Evolutionary conservation across 208 protist genomes (phyloP), one percentile per base, ranked within the genome.

Genomic region (Crithidia sp.): DNA sequence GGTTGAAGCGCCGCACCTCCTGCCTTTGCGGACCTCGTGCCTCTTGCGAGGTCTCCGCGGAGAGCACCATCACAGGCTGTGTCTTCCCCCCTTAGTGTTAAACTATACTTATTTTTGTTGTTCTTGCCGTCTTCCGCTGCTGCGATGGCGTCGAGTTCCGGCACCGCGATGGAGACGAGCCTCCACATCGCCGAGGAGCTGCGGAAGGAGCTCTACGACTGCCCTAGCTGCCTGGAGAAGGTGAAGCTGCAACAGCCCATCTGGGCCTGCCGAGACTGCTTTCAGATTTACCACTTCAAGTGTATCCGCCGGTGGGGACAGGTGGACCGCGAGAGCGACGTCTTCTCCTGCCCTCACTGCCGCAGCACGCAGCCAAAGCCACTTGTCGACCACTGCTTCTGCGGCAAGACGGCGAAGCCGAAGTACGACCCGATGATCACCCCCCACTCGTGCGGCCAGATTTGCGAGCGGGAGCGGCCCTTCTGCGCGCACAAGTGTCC

Each of bases 391-490:
- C 68, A 67, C 37, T 95, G 90, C 68, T 95, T 93, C 71, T 95
- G 90, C 70, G 84, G 83, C 3, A 93, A 91, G 64, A 57, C 79
- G n/a, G 54, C 55, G 3, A 79, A 86, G 55, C 90, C 90, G 3
- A 67, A 76, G 58, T 88, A 87, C 72, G 82, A 91, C 64, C 86
- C 88, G 7, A 79, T 92, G 53, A 55, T 93, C 45, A 91, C 79
- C 1, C 91, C 91, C 8, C 91, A 95, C 77, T 91, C 83, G n/a
- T 95, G 91, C 44, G 91, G 88, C 0, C 74, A 84, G n/a, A 73
- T 44, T 16, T 95, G 91, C 55, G 91, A 75, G 28, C 79, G 83
- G 7, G 36, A 16, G 14, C 70, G 87, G 4, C 72, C 65, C 9
- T 82, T 70, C 61, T 92, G 90, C 64, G 19, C 69, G 3, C 90